Percentiles rank a stretch among this genome's conserved stretches.
Evolutionary conservation across 1,284 basidiomycete species (phyloP).

Genomic region (Acaromyces ingoldii): DNA sequence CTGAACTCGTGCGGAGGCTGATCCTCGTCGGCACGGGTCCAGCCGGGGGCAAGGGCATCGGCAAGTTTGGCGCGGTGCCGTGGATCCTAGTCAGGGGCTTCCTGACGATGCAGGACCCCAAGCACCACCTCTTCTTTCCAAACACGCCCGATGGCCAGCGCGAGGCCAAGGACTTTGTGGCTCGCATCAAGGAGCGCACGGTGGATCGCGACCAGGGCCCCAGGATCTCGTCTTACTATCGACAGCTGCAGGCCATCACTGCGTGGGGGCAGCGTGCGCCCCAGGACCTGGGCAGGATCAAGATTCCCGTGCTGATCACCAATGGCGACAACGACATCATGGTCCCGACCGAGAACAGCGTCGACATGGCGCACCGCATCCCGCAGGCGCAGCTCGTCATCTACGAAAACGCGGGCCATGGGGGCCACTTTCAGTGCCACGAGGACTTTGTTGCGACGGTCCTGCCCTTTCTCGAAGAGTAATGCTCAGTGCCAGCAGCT

Average conservation of each 20-base stretch:
- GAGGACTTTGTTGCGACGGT: not conserved
- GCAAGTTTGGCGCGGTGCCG: not conserved
- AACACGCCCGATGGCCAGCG: not conserved
- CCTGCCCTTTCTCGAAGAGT: not conserved
- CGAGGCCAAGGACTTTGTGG: not conserved
- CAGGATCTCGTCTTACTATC: not conserved
- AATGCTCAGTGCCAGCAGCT: too few relatives aligned
- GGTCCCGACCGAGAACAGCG: not conserved
- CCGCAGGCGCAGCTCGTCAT: not conserved
- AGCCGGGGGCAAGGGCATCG: not conserved
- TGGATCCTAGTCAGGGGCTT: not conserved
- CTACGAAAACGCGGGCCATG: not conserved
- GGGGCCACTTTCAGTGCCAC: not conserved
- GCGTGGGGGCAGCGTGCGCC: not conserved
- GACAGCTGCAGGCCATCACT: not conserved
- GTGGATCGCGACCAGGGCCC: too few relatives aligned
- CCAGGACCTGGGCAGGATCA: not conserved
- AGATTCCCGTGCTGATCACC: not conserved
- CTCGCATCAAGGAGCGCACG: not conserved
- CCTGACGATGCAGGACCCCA: not conserved
- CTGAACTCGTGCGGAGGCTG: not conserved
- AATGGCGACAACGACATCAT: slow-evolving; percentile 1
- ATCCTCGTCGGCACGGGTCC: not conserved
- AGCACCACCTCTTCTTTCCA: not conserved
- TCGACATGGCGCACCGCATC: not conserved